phyloP scores from a whole-genome alignment of 2,329 filamentous ascomycete genomes.

The Claviceps sp. region DNA sequence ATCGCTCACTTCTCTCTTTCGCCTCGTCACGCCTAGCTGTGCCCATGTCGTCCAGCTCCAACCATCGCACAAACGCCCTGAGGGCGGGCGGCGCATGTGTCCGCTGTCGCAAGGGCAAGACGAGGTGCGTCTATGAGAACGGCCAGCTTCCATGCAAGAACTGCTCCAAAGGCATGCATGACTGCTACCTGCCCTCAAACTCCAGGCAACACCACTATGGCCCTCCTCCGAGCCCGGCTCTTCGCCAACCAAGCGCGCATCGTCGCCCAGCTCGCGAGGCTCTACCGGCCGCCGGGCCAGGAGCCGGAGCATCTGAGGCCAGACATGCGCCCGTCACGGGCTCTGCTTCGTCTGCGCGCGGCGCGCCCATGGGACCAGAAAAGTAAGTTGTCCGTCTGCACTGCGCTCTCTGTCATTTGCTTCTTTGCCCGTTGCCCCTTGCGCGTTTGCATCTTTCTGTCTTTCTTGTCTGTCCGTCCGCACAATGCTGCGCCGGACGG shows the following conservation, averaged over 20 bases:
- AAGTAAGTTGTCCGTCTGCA: slow-evolving; percentile 31
- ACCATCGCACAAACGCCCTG: slow-evolving; percentile 44
- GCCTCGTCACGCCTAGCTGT: not conserved
- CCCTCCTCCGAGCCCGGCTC: slow-evolving; percentile 34
- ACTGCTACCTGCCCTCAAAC: slow-evolving; percentile 49
- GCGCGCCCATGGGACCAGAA: slow-evolving; percentile 32
- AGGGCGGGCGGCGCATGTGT: slow-evolving; percentile 48
- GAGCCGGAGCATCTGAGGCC: slow-evolving; percentile 30
- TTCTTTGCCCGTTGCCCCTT: not conserved
- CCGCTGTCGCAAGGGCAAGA: slow-evolving; percentile 51
- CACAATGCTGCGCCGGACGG: not conserved
- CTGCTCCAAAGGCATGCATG: slow-evolving; percentile 50
- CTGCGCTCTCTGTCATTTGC: not conserved
- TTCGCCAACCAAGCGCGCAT: slow-evolving; percentile 29
- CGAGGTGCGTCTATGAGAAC: slow-evolving; percentile 50
- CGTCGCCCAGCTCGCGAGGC: slow-evolving; percentile 40
- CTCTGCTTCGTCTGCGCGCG: slow-evolving; percentile 31
- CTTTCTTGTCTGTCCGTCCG: not conserved
- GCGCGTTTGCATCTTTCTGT: not conserved
- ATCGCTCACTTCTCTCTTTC: not conserved
- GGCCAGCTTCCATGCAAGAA: slow-evolving; percentile 50
- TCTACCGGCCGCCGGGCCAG: slow-evolving; percentile 37
- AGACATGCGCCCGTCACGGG: slow-evolving; percentile 30
- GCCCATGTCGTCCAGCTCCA: slow-evolving; percentile 30
- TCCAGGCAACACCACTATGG: slow-evolving; percentile 46